phyloP scores from a whole-genome alignment of 2,329 filamentous ascomycete species.

The Ascochyta rabiei region DNA sequence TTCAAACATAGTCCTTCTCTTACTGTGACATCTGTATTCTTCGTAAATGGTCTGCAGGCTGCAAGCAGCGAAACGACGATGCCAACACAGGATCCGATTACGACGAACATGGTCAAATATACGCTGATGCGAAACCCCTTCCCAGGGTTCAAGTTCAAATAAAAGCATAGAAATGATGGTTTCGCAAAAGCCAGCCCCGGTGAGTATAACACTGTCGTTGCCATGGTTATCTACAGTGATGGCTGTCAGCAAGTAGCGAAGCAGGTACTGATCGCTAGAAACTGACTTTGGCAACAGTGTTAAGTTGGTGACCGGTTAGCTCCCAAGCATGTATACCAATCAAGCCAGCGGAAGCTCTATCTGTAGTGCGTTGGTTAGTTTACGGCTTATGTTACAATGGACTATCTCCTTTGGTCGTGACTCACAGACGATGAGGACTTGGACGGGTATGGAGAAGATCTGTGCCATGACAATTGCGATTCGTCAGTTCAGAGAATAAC shows the following conservation, averaged over 20 bases:
- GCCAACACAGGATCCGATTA: constrained; percentile 22
- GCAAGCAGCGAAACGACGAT: constrained; percentile 24
- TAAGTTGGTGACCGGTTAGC: constrained; percentile 21
- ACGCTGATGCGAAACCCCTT: constrained; percentile 14
- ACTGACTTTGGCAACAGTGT: constrained; percentile 14
- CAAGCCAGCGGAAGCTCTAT: constrained; percentile 17
- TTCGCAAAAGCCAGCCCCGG: constrained; percentile 20
- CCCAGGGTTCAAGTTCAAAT: constrained; percentile 12
- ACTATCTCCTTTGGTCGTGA: neutral
- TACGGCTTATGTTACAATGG: neutral
- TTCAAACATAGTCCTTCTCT: constrained; percentile 23
- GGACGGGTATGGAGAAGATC: constrained; percentile 16
- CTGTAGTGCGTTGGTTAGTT: constrained; percentile 1
- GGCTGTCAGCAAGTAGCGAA: neutral
- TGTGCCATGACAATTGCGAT: neutral
- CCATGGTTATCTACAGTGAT: constrained; percentile 14
- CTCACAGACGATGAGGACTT: constrained; percentile 18
- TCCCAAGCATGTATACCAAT: constrained; percentile 23
- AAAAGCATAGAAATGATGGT: constrained; percentile 23
- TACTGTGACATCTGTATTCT: constrained; percentile 24
- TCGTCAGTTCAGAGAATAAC: neutral
- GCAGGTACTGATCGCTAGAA: neutral
- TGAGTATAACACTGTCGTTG: constrained; percentile 21
- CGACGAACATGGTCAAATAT: constrained; percentile 24
- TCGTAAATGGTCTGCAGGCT: constrained; percentile 24